Base-by-base conservation (phyloP, 2,329 filamentous ascomycete genomes). In the Aspergillus fumigatus region DNA sequence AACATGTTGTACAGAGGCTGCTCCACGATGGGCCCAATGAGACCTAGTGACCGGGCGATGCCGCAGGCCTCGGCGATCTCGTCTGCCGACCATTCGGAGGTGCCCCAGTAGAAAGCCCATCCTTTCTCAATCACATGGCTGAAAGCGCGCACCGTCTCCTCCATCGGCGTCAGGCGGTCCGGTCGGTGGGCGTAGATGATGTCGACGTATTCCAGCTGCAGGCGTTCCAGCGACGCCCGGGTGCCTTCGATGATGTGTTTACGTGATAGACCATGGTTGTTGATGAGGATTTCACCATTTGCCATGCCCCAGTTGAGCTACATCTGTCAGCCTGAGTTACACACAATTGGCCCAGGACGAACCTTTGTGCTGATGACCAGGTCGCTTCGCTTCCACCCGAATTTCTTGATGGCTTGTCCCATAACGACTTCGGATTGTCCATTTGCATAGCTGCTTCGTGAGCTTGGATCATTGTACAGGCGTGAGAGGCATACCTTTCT, bases 51-150 rank as follows among this genome's bases (percentile, higher is more conserved):
- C 60, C 85, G 82, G 23, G 86, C 86, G 58, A 84, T 78, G 14
- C 82, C 76, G 77, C 82, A 84, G 0, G 87, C 86, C 62, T 84
- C 79, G 11, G 81, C 80, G 65, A 89, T 88, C 73, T 89, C 86
- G 56, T 85, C 82, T 40, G 85, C 83, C 60, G 79, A 81, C 86
- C 86, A 89, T 71, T 88, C 84, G 1, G 84, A 87, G 0, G 86
- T 88, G 51, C 85, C 86, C 85, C 86, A 88, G 77, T 89, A 88
- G 61, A 90, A 83, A 2, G 84, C 83, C 74, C 88, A 85, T 54
- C 87, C 88, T 0, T 79, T 79, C 67, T 86, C 79, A 69, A 90
- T 89, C 40, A 90, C 74, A 70, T 88, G 79, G 77, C 89, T 89
- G 76, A 90, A 89, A 41, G 86, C 85, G 47, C 86, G 83, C 41